Percentiles rank a stretch among this genome's conserved stretches.
These are phyloP conservation scores for Aspergillus asperescens DNA, from an alignment of 495 filamentous ascomycete genomes.

Conservation along the genomic window DNA sequence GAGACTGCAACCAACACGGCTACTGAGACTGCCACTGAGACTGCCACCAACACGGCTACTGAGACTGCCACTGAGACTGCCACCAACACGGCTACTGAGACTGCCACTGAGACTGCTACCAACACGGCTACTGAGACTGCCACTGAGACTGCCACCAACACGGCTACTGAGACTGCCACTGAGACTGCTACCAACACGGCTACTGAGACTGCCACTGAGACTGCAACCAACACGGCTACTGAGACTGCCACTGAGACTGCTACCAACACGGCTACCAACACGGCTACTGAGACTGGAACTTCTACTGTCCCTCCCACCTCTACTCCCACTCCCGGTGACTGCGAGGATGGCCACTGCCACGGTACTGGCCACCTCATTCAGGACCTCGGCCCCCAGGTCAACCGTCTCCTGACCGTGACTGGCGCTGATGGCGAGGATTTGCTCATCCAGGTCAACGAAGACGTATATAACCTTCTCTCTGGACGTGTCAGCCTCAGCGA, in stretches of 20 bases:
- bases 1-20: neutral
- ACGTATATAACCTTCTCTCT: conserved; percentile 15
- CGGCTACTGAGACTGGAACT: neutral
- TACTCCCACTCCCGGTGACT: conserved; percentile 11
- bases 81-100: neutral
- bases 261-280: neutral
- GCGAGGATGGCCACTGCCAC: conserved; percentile 17
- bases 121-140: neutral
- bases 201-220: neutral
- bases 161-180: neutral
- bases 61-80: neutral
- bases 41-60: neutral
- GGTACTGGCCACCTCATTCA: conserved; percentile 25
- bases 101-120: neutral
- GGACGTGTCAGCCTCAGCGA: conserved; percentile 18
- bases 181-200: neutral
- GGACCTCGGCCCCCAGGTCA: conserved; percentile 24
- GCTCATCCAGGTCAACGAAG: conserved; percentile 18
- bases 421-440: conserved; percentile 12
- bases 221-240: conserved; percentile 8
- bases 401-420: conserved; percentile 19
- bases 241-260: conserved; percentile 10
- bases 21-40: neutral
- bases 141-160: neutral
- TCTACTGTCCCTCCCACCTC: neutral